Evolutionary conservation across 345 rosid species (phyloP).

Genomic region (Citrus hindsii): DNA sequence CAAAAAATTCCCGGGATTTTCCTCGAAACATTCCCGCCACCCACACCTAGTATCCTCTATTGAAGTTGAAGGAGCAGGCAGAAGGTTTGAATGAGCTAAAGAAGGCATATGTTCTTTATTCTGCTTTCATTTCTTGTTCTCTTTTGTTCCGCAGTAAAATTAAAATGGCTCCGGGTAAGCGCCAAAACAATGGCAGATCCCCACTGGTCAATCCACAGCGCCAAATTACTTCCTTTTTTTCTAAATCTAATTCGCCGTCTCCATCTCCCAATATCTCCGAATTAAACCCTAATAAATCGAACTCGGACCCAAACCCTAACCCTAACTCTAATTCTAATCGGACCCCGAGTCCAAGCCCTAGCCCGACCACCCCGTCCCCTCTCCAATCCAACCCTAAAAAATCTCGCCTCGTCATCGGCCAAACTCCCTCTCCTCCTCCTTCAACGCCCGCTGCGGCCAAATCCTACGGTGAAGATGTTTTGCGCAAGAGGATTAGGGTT

Average conservation of each 20-base stretch:
- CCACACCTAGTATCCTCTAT: not conserved
- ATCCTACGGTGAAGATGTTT: slow-evolving; percentile 53
- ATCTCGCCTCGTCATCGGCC: slow-evolving; percentile 64
- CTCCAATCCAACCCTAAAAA: slow-evolving; percentile 51
- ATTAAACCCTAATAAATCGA: slow-evolving; percentile 24
- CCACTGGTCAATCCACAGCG: slow-evolving; percentile 86
- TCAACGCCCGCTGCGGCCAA: slow-evolving; percentile 18
- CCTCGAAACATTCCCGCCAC: slow-evolving; percentile 23
- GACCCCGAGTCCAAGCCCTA: slow-evolving; percentile 32
- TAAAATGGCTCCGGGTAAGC: slow-evolving; percentile 71
- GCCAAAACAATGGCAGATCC: slow-evolving; percentile 73
- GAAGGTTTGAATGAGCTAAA: not conserved
- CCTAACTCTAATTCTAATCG: slow-evolving; percentile 13
- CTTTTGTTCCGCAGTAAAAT: not conserved
- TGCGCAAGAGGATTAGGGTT: slow-evolving; percentile 65
- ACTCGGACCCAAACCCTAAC: slow-evolving; percentile 33
- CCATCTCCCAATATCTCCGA: slow-evolving; percentile 34
- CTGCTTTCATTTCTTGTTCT: not conserved
- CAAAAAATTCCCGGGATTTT: slow-evolving; percentile 6
- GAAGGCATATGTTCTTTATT: not conserved
- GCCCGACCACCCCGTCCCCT: slow-evolving; percentile 79
- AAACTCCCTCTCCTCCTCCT: slow-evolving; percentile 31
- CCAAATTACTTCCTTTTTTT: slow-evolving; percentile 89
- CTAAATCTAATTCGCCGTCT: slow-evolving; percentile 43
- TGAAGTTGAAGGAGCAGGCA: not conserved